Evolutionary conservation across 2,329 filamentous ascomycete species (phyloP).

Genomic region (Gaeumannomyces sp.): DNA sequence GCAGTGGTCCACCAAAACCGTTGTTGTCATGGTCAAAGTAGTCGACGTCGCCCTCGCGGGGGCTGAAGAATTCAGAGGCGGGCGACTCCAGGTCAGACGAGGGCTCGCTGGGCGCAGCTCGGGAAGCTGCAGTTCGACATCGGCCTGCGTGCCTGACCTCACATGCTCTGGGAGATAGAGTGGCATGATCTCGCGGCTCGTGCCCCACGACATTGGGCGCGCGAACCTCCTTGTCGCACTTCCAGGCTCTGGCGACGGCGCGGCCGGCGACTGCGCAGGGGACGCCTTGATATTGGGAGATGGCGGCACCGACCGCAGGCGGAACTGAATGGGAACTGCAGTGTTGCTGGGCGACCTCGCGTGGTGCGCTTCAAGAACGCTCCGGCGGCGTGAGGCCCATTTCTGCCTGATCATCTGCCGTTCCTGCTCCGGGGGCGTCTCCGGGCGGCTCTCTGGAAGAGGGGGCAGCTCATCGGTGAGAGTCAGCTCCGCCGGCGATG

Average conservation of each 20-base stretch:
- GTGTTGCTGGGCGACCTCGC: conserved; percentile 49
- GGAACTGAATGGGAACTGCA: conserved; percentile 50
- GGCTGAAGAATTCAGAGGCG: background rate
- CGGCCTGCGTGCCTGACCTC: conserved; percentile 24
- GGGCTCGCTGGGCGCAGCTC: conserved; percentile 36
- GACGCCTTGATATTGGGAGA: conserved; percentile 37
- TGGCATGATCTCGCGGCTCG: conserved; percentile 67
- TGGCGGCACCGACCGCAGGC: conserved; percentile 40
- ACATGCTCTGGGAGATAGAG: conserved; percentile 71
- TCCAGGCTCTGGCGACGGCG: conserved; percentile 11
- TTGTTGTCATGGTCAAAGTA: background rate
- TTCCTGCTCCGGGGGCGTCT: conserved; percentile 45
- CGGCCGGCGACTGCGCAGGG: conserved; percentile 23
- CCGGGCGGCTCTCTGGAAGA: conserved; percentile 55
- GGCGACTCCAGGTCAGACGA: conserved; percentile 9
- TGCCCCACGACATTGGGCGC: conserved; percentile 57
- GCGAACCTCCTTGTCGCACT: conserved; percentile 31
- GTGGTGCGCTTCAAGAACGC: conserved; percentile 37
- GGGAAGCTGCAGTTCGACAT: conserved; percentile 34
- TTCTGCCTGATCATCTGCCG: conserved; percentile 33
- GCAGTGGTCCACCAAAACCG: conserved; percentile 20
- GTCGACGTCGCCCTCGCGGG: background rate
- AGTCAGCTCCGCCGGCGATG: conserved; percentile 32
- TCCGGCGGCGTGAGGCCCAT: conserved; percentile 42
- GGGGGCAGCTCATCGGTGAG: conserved; percentile 38